A percentile compares a stretch with the other conserved stretches of the same genome.
phyloP scores from a whole-genome alignment of 2,329 filamentous ascomycete species.

The Paecilomyces fulvus region DNA sequence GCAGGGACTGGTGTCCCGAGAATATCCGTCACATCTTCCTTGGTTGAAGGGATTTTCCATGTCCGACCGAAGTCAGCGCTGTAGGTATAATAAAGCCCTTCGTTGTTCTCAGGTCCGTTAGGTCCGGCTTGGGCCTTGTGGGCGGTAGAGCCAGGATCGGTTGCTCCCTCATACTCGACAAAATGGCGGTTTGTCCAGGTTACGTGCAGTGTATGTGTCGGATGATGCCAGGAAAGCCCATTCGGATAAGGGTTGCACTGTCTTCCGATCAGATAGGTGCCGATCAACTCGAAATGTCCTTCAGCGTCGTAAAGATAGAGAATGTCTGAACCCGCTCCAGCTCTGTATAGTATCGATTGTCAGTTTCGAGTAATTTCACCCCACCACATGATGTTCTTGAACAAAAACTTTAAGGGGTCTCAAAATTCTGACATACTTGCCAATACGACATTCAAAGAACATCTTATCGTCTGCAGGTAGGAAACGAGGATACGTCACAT shows the following conservation, averaged over 20 bases:
- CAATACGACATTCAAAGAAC: neutral
- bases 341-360: neutral
- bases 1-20: neutral
- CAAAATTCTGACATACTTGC: neutral
- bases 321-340: neutral
- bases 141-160: conserved; percentile 31
- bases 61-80: conserved; percentile 28
- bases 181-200: conserved; percentile 47
- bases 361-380: neutral
- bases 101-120: conserved; percentile 41
- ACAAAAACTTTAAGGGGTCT: neutral
- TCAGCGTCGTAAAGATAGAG: neutral
- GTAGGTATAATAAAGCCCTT: conserved; percentile 43
- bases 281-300: neutral
- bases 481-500: neutral
- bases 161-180: conserved; percentile 37
- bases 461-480: neutral
- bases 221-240: conserved; percentile 30
- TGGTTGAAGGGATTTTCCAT: neutral
- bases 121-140: conserved; percentile 38
- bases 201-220: conserved; percentile 26
- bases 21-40: neutral
- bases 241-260: conserved; percentile 43
- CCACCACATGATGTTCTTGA: neutral
- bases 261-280: neutral